Percentiles rank a stretch among this genome's conserved stretches.
These are phyloP conservation scores for Babesia bovis DNA, from an alignment of 169 alveolate genomes.

Conservation along the genomic window DNA sequence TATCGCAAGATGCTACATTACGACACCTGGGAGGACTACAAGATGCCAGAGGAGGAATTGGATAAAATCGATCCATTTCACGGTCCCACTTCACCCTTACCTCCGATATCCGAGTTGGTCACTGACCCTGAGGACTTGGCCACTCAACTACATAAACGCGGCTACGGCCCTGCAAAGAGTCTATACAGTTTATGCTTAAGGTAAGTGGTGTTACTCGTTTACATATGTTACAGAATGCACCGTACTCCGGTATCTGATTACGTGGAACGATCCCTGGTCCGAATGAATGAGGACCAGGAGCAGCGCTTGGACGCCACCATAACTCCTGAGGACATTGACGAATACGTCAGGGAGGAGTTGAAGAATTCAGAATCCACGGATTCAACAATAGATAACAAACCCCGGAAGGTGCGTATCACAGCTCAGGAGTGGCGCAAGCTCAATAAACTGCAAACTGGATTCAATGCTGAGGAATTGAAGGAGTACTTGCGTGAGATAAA, in stretches of 20 bases:
- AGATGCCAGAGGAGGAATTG: constrained; percentile 29
- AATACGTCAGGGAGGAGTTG: constrained; percentile 3
- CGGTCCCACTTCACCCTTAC: constrained; percentile 18
- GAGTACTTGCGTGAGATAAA: constrained; percentile 50
- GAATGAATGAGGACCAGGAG: background rate
- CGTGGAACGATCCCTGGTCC: constrained; percentile 1
- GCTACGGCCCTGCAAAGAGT: constrained; percentile 27
- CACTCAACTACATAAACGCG: constrained; percentile 6
- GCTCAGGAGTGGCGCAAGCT: constrained; percentile 58
- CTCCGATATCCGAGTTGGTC: constrained; percentile 43
- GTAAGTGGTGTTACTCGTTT: constrained; percentile 2
- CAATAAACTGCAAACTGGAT: constrained; percentile 22
- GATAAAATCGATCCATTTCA: background rate
- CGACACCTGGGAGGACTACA: constrained; percentile 32
- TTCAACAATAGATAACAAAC: background rate
- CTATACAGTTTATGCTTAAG: constrained; percentile 18
- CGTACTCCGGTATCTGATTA: constrained; percentile 4
- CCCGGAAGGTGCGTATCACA: constrained; percentile 31
- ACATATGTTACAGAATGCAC: no score
- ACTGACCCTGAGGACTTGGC: constrained; percentile 29
- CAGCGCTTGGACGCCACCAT: constrained; percentile 12
- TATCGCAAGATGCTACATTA: constrained; percentile 38
- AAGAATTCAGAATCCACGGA: background rate
- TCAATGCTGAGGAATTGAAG: constrained; percentile 36
- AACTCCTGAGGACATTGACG: constrained; percentile 25